A percentile compares a stretch with the other conserved stretches of the same genome.
These are phyloP conservation scores for Willaertia magna DNA, from an alignment of 208 protist genomes.

Conservation along the genomic window DNA sequence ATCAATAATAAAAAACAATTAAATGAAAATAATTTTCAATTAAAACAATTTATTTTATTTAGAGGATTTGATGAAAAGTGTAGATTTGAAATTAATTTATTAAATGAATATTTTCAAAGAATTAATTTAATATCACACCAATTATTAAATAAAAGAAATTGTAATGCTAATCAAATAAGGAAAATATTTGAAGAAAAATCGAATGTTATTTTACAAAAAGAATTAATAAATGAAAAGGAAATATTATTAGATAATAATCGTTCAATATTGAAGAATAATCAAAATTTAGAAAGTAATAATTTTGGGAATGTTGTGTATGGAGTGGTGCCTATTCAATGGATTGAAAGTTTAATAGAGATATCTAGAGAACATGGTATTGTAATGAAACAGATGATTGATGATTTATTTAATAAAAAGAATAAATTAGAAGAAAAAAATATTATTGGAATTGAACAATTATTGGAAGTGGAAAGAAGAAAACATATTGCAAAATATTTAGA, in stretches of 20 bases:
- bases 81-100: neutral
- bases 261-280: no score
- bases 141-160: neutral
- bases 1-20: neutral
- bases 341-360: no score
- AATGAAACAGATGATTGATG: no score
- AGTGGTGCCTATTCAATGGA: no score
- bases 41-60: neutral
- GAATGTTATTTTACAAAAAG: no score
- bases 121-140: neutral
- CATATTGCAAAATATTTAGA: neutral
- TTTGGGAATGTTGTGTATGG: no score
- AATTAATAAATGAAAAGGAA: no score
- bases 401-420: no score
- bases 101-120: neutral
- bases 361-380: no score
- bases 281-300: no score
- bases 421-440: no score
- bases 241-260: no score
- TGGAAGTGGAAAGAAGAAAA: neutral
- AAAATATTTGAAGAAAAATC: neutral
- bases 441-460: neutral
- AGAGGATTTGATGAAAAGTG: neutral
- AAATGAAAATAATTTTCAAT: neutral
- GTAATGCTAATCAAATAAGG: neutral